A percentile compares a stretch with the other conserved stretches of the same genome.
These are phyloP conservation scores for Primulina tabacum DNA, from an alignment of 257 asterid genomes.

Conservation along the genomic window DNA sequence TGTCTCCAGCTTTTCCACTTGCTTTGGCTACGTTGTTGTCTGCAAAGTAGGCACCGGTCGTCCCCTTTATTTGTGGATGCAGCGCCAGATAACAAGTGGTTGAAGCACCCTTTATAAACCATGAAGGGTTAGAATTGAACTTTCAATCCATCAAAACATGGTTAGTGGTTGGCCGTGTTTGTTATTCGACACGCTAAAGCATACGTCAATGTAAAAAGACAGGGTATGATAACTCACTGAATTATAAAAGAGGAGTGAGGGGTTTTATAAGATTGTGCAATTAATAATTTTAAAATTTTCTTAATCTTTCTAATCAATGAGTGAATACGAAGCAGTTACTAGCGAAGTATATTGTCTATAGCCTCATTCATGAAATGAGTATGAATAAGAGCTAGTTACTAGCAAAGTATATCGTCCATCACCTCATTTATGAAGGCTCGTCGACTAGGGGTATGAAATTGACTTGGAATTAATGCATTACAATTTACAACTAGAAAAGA, in stretches of 20 bases:
- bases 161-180: background rate
- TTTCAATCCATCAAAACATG: background rate
- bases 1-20: slow-evolving; percentile 36
- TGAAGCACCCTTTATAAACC: slow-evolving; percentile 59
- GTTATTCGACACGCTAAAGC: background rate
- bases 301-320: no score
- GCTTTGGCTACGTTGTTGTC: slow-evolving; percentile 59
- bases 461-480: background rate
- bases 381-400: no score
- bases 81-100: slow-evolving; percentile 72
- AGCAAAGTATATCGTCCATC: no score
- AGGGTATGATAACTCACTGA: background rate
- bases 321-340: background rate
- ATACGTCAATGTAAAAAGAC: background rate
- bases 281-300: no score
- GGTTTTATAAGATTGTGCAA: background rate
- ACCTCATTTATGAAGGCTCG: no score
- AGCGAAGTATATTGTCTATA: no score
- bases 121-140: background rate
- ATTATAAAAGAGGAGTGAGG: background rate
- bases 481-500: background rate
- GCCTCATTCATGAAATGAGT: background rate
- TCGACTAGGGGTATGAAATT: no score
- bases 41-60: slow-evolving; percentile 57
- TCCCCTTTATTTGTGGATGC: slow-evolving; percentile 67